Conservation (phyloP, 1,284 basidiomycete genomes). For the Ganoderma sinense region DNA sequence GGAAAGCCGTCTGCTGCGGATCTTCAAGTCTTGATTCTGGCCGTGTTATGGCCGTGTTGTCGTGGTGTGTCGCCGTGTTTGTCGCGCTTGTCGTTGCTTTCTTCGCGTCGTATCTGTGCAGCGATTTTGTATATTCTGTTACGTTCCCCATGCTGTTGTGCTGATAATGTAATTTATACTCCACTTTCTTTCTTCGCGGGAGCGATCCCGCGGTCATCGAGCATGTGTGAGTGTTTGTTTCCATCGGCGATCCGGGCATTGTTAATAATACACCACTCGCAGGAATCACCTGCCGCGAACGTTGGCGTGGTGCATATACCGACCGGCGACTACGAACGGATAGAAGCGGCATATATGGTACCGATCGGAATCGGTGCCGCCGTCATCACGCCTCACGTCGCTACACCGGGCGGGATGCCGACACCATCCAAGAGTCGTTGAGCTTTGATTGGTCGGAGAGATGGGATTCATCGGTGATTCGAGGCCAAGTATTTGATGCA, state of each 20-base stretch:
- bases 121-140: neutral
- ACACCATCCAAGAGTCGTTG: neutral
- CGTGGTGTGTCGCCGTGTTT: neutral
- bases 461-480: neutral
- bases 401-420: neutral
- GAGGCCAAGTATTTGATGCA: neutral
- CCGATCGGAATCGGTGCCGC: neutral
- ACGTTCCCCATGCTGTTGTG: neutral
- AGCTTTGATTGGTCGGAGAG: no score
- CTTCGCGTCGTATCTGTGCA: neutral
- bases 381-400: neutral
- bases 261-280: neutral
- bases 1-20: conserved; percentile 79
- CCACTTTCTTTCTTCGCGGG: no score
- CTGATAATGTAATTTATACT: neutral
- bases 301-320: neutral
- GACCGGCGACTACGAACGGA: neutral
- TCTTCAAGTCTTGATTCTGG: conserved; percentile 68
- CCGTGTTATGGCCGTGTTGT: neutral
- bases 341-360: neutral
- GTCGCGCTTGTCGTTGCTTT: neutral
- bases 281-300: neutral
- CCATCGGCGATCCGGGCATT: neutral
- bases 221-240: neutral
- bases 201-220: neutral